phyloP scores from a whole-genome alignment of 1,139 yeast species.

The Yamadazyma membranifaciens region DNA sequence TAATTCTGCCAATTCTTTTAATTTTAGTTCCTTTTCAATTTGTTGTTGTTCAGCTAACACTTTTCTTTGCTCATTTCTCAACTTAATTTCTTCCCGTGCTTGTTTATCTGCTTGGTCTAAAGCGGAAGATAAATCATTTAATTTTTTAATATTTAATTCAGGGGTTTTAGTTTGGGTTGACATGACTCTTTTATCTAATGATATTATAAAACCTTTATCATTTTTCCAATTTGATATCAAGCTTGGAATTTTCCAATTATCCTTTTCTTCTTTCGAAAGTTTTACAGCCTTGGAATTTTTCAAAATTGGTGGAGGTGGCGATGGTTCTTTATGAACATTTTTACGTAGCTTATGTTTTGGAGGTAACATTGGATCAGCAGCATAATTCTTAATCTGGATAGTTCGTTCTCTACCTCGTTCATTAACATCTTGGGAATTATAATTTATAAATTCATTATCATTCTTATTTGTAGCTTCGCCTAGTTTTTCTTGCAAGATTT shows the following conservation, averaged over 20 bases:
- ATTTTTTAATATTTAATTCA: slow-evolving; percentile 55
- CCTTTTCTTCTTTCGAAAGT: slow-evolving; percentile 73
- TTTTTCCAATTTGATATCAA: slow-evolving; percentile 96
- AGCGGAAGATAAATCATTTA: slow-evolving; percentile 67
- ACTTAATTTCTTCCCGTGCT: slow-evolving; percentile 69
- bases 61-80: slow-evolving; percentile 56
- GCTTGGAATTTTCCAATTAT: slow-evolving; percentile 86
- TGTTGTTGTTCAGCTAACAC: slow-evolving; percentile 56
- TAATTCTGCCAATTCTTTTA: slow-evolving; percentile 57
- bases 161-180: slow-evolving; percentile 31
- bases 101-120: slow-evolving; percentile 70
- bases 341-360: slow-evolving; percentile 74
- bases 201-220: slow-evolving; percentile 84
- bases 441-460: slow-evolving; percentile 21
- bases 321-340: slow-evolving; percentile 61
- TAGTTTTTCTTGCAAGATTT: slow-evolving; percentile 20
- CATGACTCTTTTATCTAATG: slow-evolving; percentile 73
- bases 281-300: slow-evolving; percentile 30
- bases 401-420: slow-evolving; percentile 21
- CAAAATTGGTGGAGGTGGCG: slow-evolving; percentile 61
- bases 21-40: slow-evolving; percentile 56
- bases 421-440: slow-evolving; percentile 19
- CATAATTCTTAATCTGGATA: slow-evolving; percentile 33
- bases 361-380: slow-evolving; percentile 86
- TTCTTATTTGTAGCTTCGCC: slow-evolving; percentile 17